Evolutionary conservation across 176 grass and related monocot species (phyloP), one percentile per base, ranked within the genome.

Genomic region (Eragrostis nindensis): DNA sequence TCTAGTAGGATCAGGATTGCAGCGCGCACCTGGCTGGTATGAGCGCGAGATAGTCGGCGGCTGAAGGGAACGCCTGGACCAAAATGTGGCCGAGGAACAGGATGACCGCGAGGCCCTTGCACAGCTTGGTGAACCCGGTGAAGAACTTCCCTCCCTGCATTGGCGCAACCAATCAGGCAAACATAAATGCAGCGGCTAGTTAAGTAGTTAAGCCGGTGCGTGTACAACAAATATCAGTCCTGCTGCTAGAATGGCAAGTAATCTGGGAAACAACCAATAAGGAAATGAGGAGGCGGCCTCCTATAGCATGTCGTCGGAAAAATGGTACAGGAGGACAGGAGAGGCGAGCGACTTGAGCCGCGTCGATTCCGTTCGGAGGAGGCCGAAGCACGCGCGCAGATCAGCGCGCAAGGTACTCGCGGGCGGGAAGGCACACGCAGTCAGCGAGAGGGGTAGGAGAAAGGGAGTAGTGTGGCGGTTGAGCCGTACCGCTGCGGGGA

Each of bases 91-190:
- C 91, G 55, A 84, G 78, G 87, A 97, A 68, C 50, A 97, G 57
- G 71, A 92, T 53, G 44, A 90, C 80, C 13, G 85, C 85, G 48
- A 97, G 91, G 56, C 94, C 94, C 75, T 97, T 97, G 85, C 94
- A 97, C 56, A 97, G 84, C 63, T 60, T 87, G 70, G 91, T 94
- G 82, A 84, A 97, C 74, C 87, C 94, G 21, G 93, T 90, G 74
- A 88, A 88, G 87, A 88, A 89, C 11, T 53, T 85, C 21, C 80
- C 82, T 2, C 77, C 85, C 94, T 97, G 84, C 81, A 94, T 71
- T 52, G 22, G n/a, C 27, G 29, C 70, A 66, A 68, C 24, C 41
- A 60, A 15, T 36, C 17, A 57, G 3, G 26, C n/a, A 67, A 0
- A 29, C 17, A 16, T 38, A 19, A 7, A 65, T 18, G 75, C 26